These are phyloP conservation scores for Chalara sp. DNA, from an alignment of 2,329 filamentous ascomycete species.

Conservation along the genomic window DNA sequence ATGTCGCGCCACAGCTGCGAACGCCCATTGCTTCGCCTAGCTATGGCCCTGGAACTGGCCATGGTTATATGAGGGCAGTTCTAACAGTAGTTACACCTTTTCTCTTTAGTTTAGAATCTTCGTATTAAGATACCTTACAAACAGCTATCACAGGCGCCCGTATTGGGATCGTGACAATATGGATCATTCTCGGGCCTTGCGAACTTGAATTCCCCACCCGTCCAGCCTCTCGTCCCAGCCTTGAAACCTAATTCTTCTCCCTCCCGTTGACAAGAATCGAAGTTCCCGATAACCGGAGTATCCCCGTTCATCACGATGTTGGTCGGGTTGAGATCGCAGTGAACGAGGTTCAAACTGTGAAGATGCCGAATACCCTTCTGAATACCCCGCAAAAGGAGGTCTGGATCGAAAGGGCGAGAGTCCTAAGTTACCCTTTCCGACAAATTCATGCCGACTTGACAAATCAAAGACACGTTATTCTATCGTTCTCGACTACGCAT, in stretches of 20 bases:
- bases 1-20: too few species aligned
- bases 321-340: conserved; percentile 27
- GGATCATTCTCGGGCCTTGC: conserved; percentile 7
- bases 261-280: conserved; percentile 22
- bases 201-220: conserved; percentile 6
- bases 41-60: too few species aligned
- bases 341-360: conserved; percentile 22
- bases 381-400: conserved; percentile 10
- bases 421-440: conserved; percentile 8
- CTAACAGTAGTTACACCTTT: too few species aligned
- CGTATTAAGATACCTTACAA: too few species aligned
- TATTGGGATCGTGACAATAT: too few species aligned
- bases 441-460: conserved; percentile 20
- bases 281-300: conserved; percentile 22
- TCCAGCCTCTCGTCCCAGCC: conserved; percentile 6
- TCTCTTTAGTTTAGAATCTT: too few species aligned
- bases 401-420: conserved; percentile 4
- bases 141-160: too few species aligned
- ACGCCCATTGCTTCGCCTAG: too few species aligned
- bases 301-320: conserved; percentile 23
- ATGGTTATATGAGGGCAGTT: too few species aligned
- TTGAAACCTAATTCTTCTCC: conserved; percentile 9
- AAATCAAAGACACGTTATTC: conserved; percentile 21
- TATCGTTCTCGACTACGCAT: conserved; percentile 12
- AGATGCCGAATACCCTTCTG: conserved; percentile 19